Conservation (phyloP, 2,329 filamentous ascomycete genomes). For the Nakataea oryzae region DNA sequence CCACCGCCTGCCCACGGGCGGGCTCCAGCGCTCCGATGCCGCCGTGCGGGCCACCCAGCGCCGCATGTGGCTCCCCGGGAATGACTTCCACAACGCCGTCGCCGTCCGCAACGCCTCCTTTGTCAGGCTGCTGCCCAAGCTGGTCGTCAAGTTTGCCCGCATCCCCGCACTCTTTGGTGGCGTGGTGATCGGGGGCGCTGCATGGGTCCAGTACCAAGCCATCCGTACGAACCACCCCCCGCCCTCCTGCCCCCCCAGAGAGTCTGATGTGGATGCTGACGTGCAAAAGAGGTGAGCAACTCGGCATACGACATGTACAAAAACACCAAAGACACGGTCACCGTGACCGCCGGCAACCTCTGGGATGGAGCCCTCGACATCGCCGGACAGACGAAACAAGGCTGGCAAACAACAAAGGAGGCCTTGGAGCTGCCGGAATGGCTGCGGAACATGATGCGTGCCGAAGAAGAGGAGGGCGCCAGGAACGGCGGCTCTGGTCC, state of each 20-base stretch:
- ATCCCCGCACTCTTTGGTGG: constrained; percentile 89
- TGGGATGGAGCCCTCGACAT: constrained; percentile 65
- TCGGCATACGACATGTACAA: constrained; percentile 69
- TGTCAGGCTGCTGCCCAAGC: constrained; percentile 62
- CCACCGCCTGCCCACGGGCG: constrained; percentile 57
- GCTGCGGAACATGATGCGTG: constrained; percentile 62
- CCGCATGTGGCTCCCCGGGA: constrained; percentile 69
- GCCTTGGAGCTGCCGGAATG: constrained; percentile 62
- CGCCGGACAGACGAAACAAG: constrained; percentile 66
- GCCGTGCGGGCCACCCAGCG: constrained; percentile 49
- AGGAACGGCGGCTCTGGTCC: constrained; percentile 33
- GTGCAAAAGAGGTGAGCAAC: constrained; percentile 55
- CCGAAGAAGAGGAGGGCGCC: constrained; percentile 49
- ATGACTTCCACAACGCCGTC: constrained; percentile 73
- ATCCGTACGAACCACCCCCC: constrained; percentile 52
- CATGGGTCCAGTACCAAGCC: constrained; percentile 95
- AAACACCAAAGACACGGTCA: constrained; percentile 61
- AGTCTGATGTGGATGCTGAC: constrained; percentile 9
- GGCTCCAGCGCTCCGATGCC: constrained; percentile 57
- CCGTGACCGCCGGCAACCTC: constrained; percentile 56
- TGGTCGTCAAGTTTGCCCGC: constrained; percentile 81
- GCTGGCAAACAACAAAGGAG: constrained; percentile 78
- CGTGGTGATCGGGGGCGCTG: constrained; percentile 73
- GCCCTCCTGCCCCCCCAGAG: constrained; percentile 2
- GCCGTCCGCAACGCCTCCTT: constrained; percentile 54